These are phyloP conservation scores for Capsicum pubescens DNA, from an alignment of 257 asterid species.

Conservation along the genomic window DNA sequence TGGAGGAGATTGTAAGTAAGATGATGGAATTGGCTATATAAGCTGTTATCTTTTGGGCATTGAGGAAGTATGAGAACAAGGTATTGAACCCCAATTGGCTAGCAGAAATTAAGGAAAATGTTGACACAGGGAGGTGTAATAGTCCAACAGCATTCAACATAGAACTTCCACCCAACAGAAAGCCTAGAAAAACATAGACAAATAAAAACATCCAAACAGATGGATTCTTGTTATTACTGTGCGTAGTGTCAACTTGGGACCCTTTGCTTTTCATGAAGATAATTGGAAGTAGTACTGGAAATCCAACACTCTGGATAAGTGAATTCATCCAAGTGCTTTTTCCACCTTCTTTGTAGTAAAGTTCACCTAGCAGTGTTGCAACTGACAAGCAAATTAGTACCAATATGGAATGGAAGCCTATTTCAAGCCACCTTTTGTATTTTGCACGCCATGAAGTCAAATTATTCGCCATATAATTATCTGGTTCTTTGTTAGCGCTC, in stretches of 20 bases:
- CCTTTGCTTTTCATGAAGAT: constrained; percentile 29
- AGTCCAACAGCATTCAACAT: constrained; percentile 46
- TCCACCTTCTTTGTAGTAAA: constrained; percentile 51
- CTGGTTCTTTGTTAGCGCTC: not conserved
- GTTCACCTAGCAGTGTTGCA: constrained; percentile 47
- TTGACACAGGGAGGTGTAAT: constrained; percentile 48
- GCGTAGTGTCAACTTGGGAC: no score
- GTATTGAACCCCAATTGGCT: constrained; percentile 57
- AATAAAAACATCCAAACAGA: not conserved
- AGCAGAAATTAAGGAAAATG: constrained; percentile 47
- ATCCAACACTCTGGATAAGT: constrained; percentile 43
- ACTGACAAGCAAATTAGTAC: constrained; percentile 44
- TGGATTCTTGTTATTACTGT: not conserved
- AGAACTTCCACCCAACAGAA: constrained; percentile 24
- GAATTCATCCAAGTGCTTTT: constrained; percentile 45
- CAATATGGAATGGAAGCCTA: constrained; percentile 34
- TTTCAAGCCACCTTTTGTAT: constrained; percentile 38
- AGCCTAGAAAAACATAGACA: constrained; percentile 22
- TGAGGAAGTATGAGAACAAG: constrained; percentile 50
- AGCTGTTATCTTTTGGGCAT: constrained; percentile 46
- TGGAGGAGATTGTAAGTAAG: constrained; percentile 50
- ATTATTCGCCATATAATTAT: not conserved
- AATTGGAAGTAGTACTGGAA: constrained; percentile 42
- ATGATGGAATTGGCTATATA: constrained; percentile 40
- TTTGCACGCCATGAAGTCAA: not conserved